Evolutionary conservation across 176 grass and related monocot genomes (phyloP).

Genomic region (Saccharum officinarum): DNA sequence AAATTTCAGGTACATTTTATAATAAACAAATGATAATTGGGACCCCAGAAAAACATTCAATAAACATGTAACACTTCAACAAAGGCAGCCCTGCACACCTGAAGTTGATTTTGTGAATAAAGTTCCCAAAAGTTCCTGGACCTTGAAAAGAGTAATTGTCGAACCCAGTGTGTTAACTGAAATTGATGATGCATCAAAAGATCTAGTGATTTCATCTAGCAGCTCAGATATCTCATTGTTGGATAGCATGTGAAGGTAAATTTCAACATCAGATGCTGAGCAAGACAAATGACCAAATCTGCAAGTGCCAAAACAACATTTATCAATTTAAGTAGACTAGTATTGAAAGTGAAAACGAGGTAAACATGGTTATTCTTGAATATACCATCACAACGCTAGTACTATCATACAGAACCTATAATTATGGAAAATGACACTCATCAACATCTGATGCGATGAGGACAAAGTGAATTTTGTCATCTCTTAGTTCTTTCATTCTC

Average conservation of each 20-base stretch:
- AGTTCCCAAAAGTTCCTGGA: constrained; percentile 80
- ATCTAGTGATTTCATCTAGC: constrained; percentile 58
- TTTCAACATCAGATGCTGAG: constrained; percentile 86
- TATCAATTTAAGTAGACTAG: not conserved
- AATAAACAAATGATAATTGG: constrained; percentile 23
- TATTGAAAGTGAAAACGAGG: not conserved
- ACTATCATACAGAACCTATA: not conserved
- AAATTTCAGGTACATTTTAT: not conserved
- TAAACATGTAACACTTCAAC: constrained; percentile 1
- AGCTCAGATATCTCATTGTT: constrained; percentile 62
- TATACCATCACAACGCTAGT: not conserved
- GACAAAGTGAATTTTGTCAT: not conserved
- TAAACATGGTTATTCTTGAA: not conserved
- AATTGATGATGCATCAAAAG: constrained; percentile 50
- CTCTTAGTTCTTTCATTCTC: not conserved
- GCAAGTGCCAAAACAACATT: constrained; percentile 15
- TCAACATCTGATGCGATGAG: not conserved
- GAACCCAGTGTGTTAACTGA: constrained; percentile 65
- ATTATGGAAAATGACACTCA: not conserved
- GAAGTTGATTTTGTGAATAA: constrained; percentile 59
- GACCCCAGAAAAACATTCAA: not conserved
- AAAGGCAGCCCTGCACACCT: constrained; percentile 62
- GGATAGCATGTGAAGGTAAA: constrained; percentile 69
- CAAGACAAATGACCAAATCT: constrained; percentile 92
- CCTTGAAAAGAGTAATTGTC: constrained; percentile 64